These are phyloP conservation scores for Syncephalastrum sp. DNA, from an alignment of 371 early-diverging fungal species.

Conservation along the genomic window DNA sequence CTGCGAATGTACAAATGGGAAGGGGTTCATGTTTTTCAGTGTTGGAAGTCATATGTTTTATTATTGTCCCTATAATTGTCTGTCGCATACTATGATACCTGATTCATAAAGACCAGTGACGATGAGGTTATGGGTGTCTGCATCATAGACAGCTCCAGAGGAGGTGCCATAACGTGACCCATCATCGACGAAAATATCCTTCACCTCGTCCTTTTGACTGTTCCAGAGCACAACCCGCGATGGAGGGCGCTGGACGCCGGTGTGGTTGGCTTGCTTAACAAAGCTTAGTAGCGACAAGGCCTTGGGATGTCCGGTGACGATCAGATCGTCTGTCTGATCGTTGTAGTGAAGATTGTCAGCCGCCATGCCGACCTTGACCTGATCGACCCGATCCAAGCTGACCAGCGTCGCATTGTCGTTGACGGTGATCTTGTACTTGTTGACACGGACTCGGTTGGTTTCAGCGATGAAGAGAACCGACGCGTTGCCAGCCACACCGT, in stretches of 20 bases:
- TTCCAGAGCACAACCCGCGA: slow-evolving; percentile 34
- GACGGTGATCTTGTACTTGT: slow-evolving; percentile 21
- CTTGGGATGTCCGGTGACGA: slow-evolving; percentile 35
- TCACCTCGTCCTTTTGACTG: slow-evolving; percentile 13
- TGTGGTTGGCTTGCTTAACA: slow-evolving; percentile 1
- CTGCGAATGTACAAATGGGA: too few species aligned
- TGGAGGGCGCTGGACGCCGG: slow-evolving; percentile 12
- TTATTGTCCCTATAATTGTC: neutral
- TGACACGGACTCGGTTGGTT: slow-evolving; percentile 16
- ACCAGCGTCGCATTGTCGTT: slow-evolving; percentile 2
- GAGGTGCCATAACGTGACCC: slow-evolving; percentile 33
- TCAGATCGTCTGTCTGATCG: slow-evolving; percentile 14
- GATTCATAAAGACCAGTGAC: slow-evolving; percentile 32
- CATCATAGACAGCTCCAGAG: slow-evolving; percentile 27
- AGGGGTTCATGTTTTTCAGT: too few species aligned
- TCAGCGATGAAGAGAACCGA: slow-evolving; percentile 34
- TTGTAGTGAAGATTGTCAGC: slow-evolving; percentile 35
- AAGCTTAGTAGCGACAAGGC: slow-evolving; percentile 19
- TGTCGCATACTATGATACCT: slow-evolving; percentile 31
- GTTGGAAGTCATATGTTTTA: too few species aligned
- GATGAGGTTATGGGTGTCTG: slow-evolving; percentile 18
- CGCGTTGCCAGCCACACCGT: slow-evolving; percentile 33
- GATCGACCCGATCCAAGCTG: slow-evolving; percentile 12
- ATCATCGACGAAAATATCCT: slow-evolving; percentile 29
- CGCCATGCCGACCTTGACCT: slow-evolving; percentile 24